phyloP scores from a whole-genome alignment of 495 filamentous ascomycete species.

The Cenococcum geophilum region DNA sequence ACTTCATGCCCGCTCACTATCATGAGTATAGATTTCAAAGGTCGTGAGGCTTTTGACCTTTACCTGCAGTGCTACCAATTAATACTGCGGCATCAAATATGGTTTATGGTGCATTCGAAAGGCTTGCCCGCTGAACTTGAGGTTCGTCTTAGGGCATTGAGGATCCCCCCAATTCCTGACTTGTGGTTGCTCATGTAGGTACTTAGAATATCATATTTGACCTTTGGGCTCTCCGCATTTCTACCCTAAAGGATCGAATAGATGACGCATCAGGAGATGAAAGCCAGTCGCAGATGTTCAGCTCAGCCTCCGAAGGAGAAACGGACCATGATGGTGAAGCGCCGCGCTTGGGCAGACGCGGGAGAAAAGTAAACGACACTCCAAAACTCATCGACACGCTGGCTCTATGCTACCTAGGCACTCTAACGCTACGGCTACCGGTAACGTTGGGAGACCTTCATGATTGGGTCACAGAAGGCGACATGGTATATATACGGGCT shows the following conservation, averaged over 20 bases:
- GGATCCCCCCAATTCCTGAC: too few relatives aligned
- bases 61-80: conserved; percentile 80
- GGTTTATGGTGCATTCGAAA: conserved; percentile 55
- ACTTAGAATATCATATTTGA: conserved; percentile 51
- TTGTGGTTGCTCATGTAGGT: neutral
- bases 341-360: neutral
- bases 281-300: conserved; percentile 42
- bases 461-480: conserved; percentile 32
- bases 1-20: neutral
- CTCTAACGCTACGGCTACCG: conserved; percentile 57
- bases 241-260: conserved; percentile 41
- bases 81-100: conserved; percentile 70
- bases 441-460: conserved; percentile 58
- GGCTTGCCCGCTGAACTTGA: conserved; percentile 60
- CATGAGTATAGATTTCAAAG: conserved; percentile 36
- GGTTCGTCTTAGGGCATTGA: conserved; percentile 29
- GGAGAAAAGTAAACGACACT: conserved; percentile 35
- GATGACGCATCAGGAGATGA: conserved; percentile 32
- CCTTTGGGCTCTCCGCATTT: conserved; percentile 63
- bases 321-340: conserved; percentile 13
- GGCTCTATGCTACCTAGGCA: conserved; percentile 61
- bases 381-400: conserved; percentile 60
- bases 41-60: conserved; percentile 62
- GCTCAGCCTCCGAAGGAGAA: conserved; percentile 44
- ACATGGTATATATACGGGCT: conserved; percentile 34